Conservation (phyloP, 768 basidiomycete species). For the Porpolomopsis calyptriformis region DNA sequence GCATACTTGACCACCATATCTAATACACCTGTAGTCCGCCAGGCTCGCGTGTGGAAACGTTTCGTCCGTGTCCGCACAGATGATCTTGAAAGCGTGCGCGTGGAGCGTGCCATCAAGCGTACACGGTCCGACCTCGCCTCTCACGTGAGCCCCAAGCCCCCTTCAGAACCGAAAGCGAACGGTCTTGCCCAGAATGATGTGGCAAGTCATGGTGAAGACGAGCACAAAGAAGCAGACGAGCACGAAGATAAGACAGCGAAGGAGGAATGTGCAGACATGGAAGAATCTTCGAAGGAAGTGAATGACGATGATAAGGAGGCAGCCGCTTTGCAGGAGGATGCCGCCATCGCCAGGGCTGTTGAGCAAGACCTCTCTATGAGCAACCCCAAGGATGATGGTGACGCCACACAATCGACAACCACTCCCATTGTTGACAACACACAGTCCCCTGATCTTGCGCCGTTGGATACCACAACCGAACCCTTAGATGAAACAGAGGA, state of each 20-base stretch:
- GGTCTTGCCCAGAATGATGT: slow-evolving; percentile 17
- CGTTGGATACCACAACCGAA: not conserved
- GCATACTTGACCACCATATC: slow-evolving; percentile 73
- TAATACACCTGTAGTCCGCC: slow-evolving; percentile 52
- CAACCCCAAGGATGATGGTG: slow-evolving; percentile 4
- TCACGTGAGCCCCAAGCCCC: slow-evolving; percentile 33
- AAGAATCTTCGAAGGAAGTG: not conserved
- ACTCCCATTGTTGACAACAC: not conserved
- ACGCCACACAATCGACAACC: not conserved
- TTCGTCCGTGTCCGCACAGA: slow-evolving; percentile 81
- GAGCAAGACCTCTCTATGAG: not conserved
- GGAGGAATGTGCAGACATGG: not conserved
- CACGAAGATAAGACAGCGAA: slow-evolving; percentile 1
- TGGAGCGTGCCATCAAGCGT: slow-evolving; percentile 81
- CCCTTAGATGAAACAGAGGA: not conserved
- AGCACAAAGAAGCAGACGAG: slow-evolving; percentile 16
- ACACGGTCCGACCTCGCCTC: slow-evolving; percentile 77
- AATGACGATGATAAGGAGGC: not conserved
- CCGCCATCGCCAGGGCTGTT: slow-evolving; percentile 5
- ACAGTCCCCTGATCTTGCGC: not conserved
- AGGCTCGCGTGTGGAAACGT: slow-evolving; percentile 66
- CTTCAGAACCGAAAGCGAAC: not conserved
- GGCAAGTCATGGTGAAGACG: slow-evolving; percentile 35
- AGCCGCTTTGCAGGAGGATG: slow-evolving; percentile 2
- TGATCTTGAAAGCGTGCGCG: slow-evolving; percentile 78